Evolutionary conservation across 1,139 yeast genomes (phyloP), one percentile per base, ranked within the genome.

Genomic region (Geotrichum australiense): DNA sequence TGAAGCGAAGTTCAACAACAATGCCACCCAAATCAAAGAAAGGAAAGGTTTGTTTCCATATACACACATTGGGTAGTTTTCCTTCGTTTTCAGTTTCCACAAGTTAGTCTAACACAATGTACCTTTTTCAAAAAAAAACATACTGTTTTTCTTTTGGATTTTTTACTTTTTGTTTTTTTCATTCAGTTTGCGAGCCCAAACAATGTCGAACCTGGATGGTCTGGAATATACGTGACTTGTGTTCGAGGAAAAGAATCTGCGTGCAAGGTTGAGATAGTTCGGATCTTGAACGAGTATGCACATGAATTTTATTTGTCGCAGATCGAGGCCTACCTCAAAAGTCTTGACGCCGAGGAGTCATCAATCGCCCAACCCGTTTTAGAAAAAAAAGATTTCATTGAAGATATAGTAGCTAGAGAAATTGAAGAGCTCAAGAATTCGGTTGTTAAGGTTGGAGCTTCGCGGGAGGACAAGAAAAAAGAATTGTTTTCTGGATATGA

Each of bases 181-280:
- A n/a, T n/a, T n/a, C n/a, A 31, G 35, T 31, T 31, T 20, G 19
- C 35, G 21, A 31, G 21, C 24, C 12, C 24, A 5, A 18, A n/a
- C 11, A 53, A 52, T 29, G 51, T 65, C 18, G 96, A 86, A 54
- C 94, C 96, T 0, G 78, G 78, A 39, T 81, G 94, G 49, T 66
- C 80, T 35, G 96, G 97, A 1, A 68, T 85, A 1, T 91, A 80
- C 62, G 95, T 87, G 18, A 84, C 96, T 0, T 85, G 96, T 61
- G 72, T 76, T 39, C 70, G 95, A 53, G 81, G 84, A 34, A 76
- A 80, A 50, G 96, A 89, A 61, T 70, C 73, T 46, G 76, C 74
- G 44, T 83, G 95, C 53, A 74, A 80, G 16, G 75, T 76, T 47
- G 97, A 89, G 60, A 65, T 89, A 53, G 70, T 76, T 53, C 64